Evolutionary conservation across 2,329 filamentous ascomycete species (phyloP).

Genomic region (Cephalotrichum gorgonifer): DNA sequence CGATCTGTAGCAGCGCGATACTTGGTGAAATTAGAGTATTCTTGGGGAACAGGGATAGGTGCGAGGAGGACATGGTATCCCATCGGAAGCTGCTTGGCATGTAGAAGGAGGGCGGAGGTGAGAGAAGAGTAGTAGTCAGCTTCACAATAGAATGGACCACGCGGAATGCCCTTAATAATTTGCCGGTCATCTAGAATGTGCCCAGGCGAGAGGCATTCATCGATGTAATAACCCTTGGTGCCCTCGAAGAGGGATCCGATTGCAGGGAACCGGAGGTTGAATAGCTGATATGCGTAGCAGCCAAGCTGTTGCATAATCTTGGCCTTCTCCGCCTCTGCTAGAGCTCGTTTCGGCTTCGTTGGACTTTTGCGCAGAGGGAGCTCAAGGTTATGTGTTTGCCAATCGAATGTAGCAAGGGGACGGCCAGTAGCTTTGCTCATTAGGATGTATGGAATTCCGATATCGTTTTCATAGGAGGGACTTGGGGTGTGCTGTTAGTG

Average conservation of each 20-base stretch:
- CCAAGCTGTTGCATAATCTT: conserved; percentile 18
- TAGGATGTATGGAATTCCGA: conserved; percentile 20
- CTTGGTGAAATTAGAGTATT: conserved; percentile 8
- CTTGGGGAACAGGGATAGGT: conserved; percentile 8
- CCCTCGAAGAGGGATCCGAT: conserved; percentile 18
- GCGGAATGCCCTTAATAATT: conserved; percentile 6
- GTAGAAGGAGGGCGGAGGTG: conserved; percentile 7
- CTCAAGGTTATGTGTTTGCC: conserved; percentile 9
- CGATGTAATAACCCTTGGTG: conserved; percentile 9
- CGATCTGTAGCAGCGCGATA: conserved; percentile 7
- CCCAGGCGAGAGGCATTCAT: conserved; percentile 9
- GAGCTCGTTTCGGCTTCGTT: conserved; percentile 3
- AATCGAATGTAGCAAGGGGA: conserved; percentile 14
- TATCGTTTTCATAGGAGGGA: conserved; percentile 13
- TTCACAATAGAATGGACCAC: conserved; percentile 9
- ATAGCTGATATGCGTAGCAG: conserved; percentile 13
- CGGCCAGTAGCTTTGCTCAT: conserved; percentile 19
- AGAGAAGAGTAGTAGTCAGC: conserved; percentile 9
- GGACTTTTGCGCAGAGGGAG: conserved; percentile 2
- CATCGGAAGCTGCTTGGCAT: conserved; percentile 11
- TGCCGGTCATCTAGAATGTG: conserved; percentile 6
- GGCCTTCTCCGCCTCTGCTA: conserved; percentile 9
- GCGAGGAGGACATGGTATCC: conserved; percentile 9
- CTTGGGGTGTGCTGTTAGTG: conserved; percentile 2
- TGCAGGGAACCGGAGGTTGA: conserved; percentile 14